phyloP scores from a whole-genome alignment of 306 rosid genomes.

The Sicyos edulis region DNA sequence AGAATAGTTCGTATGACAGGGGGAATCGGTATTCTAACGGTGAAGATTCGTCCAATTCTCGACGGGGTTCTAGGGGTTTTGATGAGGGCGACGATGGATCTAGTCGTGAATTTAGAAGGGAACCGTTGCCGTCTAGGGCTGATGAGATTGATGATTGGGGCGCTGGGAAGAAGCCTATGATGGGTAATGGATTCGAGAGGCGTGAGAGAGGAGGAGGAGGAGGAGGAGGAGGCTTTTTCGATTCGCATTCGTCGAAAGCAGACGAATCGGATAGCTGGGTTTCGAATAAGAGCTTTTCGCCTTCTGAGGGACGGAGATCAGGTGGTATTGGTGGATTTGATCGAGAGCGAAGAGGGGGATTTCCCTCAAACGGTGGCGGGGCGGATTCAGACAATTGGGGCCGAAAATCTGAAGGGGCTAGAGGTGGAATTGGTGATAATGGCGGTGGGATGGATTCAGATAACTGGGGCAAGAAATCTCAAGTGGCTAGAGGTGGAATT shows the following conservation, averaged over 20 bases:
- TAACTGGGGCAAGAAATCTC: conserved; percentile 26
- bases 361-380: conserved; percentile 32
- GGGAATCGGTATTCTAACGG: conserved; percentile 28
- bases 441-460: conserved; percentile 30
- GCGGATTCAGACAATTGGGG: conserved; percentile 43
- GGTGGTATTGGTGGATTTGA: conserved; percentile 49
- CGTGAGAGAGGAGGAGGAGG: conserved; percentile 32
- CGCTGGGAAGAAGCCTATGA: conserved; percentile 49
- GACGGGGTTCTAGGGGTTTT: conserved; percentile 74
- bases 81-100: conserved; percentile 44
- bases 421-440: conserved; percentile 28
- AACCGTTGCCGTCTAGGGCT: conserved; percentile 67
- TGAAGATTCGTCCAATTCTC: conserved; percentile 53
- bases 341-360: conserved; percentile 37
- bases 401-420: conserved; percentile 31
- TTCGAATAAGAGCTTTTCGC: conserved; percentile 45
- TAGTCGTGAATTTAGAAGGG: conserved; percentile 27
- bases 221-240: conserved; percentile 46
- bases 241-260: conserved; percentile 65
- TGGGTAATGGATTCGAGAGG: conserved; percentile 49
- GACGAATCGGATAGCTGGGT: conserved; percentile 91
- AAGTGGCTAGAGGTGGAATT: conserved; percentile 24
- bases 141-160: conserved; percentile 89
- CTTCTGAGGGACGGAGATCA: conserved; percentile 59
- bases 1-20: conserved; percentile 31